A percentile compares a stretch with the other conserved stretches of the same genome.
Evolutionary conservation across 805 yeast genomes (phyloP).

Genomic region (Candida railenensis): DNA sequence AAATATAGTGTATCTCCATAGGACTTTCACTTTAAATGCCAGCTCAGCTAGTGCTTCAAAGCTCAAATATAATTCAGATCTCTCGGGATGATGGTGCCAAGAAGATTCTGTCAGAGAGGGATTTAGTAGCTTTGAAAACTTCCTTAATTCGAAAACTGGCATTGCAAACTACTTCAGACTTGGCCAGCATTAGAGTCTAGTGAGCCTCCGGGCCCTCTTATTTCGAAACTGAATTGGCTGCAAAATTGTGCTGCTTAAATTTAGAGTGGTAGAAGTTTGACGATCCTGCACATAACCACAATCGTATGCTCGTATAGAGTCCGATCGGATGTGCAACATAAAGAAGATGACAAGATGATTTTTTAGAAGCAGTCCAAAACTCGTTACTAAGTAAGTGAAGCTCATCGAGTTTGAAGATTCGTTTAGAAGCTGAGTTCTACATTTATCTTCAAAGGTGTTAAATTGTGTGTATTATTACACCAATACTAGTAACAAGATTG

Average conservation of each 20-base stretch:
- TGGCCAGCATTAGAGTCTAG: too few species aligned
- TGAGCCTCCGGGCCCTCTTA: too few species aligned
- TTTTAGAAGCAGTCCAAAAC: too few species aligned
- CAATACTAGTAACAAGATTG: too few species aligned
- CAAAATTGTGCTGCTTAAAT: background rate
- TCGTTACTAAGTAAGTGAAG: too few species aligned
- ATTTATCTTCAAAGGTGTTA: too few species aligned
- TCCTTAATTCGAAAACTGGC: background rate
- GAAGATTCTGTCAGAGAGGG: background rate
- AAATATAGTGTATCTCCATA: conserved; percentile 20
- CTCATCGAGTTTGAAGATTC: too few species aligned
- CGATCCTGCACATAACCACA: background rate
- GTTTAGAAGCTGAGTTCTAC: too few species aligned
- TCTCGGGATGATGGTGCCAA: conserved; percentile 34
- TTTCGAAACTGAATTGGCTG: background rate
- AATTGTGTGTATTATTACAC: too few species aligned
- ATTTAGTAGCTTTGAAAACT: background rate
- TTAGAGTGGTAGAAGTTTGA: too few species aligned
- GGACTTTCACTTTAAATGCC: conserved; percentile 8
- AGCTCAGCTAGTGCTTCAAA: conserved; percentile 9
- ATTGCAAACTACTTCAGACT: background rate
- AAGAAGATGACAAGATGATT: too few species aligned
- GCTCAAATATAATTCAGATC: conserved; percentile 20
- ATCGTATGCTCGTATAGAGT: too few species aligned
- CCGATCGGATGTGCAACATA: background rate